Conservation (phyloP, 768 basidiomycete species). For the Trametes meyenii region DNA sequence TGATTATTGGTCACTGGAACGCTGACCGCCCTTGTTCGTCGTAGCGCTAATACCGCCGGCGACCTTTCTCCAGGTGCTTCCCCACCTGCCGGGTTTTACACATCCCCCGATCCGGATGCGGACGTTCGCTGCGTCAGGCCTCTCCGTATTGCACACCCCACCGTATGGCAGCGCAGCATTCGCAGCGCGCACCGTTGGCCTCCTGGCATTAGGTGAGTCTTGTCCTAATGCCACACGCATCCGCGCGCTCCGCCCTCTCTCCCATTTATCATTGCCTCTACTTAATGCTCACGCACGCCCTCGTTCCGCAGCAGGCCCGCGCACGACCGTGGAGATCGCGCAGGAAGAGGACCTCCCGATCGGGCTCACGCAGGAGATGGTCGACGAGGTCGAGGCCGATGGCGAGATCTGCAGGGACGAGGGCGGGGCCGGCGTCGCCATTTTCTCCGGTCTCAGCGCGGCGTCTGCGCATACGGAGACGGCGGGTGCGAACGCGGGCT, state of each 20-base stretch:
- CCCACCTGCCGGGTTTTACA: conserved; percentile 66
- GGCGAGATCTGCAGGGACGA: conserved; percentile 82
- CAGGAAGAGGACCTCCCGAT: conserved; percentile 70
- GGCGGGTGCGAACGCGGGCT: not conserved
- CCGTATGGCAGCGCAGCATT: conserved; percentile 72
- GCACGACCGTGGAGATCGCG: conserved; percentile 73
- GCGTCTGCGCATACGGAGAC: too few species aligned
- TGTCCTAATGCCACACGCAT: not conserved
- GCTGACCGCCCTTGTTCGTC: not conserved
- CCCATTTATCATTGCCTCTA: not conserved
- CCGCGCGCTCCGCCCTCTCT: not conserved
- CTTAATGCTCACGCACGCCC: not conserved
- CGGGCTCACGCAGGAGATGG: conserved; percentile 76
- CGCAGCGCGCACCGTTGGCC: conserved; percentile 59
- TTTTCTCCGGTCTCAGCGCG: conserved; percentile 14
- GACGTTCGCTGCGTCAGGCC: conserved; percentile 66
- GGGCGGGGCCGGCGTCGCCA: conserved; percentile 37
- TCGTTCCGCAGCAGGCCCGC: conserved; percentile 22
- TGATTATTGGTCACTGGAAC: not conserved
- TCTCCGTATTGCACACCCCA: conserved; percentile 85
- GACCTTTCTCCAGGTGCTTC: conserved; percentile 77
- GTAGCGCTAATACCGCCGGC: conserved; percentile 88
- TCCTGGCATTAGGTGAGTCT: conserved; percentile 45
- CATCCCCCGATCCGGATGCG: conserved; percentile 67
- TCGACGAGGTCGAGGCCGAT: conserved; percentile 69